Evolutionary conservation across 2,329 filamentous ascomycete genomes (phyloP), one percentile per base, ranked within the genome.

Genomic region (Grosmannia huntii): DNA sequence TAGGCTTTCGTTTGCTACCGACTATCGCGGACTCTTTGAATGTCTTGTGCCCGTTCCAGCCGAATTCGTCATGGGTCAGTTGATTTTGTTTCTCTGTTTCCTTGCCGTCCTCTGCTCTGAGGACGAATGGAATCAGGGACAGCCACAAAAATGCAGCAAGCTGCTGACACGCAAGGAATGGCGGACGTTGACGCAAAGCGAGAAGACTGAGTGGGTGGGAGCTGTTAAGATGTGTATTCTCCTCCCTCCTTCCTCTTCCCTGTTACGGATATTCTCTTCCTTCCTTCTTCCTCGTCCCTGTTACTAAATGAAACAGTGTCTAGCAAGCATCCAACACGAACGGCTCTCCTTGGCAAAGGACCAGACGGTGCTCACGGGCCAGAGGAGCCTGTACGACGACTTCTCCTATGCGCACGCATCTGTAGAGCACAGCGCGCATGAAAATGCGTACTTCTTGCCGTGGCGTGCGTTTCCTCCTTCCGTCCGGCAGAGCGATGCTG

Each of bases 191-290:
- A 55, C 53, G 12, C 19, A 55, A 12, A 14, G 28, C 38, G 53
- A 55, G 53, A 55, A 55, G 11, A 23, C 53, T n/a, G 11, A 25
- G 11, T 55, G 53, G 53, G 53, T 55, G 33, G 53, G 36, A 44
- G 53, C 53, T 44, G 53, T 55, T 36, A 55, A 55, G 53, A 36
- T 55, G 41, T n/a, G n/a, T n/a, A n/a, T n/a, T n/a, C n/a, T n/a
- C n/a, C n/a, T n/a, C n/a, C n/a, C n/a, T n/a, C n/a, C 23, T 19
- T 31, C 21, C 38, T 27, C 10, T 23, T 19, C 52, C 23, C 19
- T 6, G 25, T n/a, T n/a, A n/a, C n/a, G n/a, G n/a, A n/a, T n/a
- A n/a, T n/a, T n/a, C n/a, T n/a, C n/a, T n/a, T n/a, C n/a, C n/a
- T n/a, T n/a, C n/a, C 23, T 19, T 31, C 21, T 21, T 27, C 10